phyloP scores from a whole-genome alignment of 345 rosid species.

The Rhodamnia rubescens region DNA sequence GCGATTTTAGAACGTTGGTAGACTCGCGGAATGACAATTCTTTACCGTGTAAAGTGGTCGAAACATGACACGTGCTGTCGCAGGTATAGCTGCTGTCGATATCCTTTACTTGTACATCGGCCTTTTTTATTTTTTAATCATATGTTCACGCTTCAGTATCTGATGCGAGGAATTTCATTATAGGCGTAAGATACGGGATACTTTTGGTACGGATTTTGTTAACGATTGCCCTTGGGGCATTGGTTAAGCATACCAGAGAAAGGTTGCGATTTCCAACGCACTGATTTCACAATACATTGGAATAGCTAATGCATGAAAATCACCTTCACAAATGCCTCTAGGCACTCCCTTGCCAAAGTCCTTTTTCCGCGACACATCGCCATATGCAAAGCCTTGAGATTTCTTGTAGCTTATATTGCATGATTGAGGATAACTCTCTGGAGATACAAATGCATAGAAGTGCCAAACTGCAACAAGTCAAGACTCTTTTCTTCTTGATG shows the following conservation, averaged over 20 bases:
- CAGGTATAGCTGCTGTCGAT: not conserved
- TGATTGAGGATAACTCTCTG: not conserved
- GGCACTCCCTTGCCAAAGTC: not conserved
- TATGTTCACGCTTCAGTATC: not conserved
- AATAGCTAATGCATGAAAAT: not conserved
- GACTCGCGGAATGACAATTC: not conserved
- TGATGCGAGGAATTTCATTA: not conserved
- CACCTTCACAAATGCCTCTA: not conserved
- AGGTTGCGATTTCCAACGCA: not conserved
- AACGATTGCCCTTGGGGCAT: not conserved
- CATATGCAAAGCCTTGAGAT: not conserved
- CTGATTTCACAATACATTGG: not conserved
- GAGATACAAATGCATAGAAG: not conserved
- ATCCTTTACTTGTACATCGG: not conserved
- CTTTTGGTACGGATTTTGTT: not conserved
- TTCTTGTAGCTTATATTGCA: not conserved
- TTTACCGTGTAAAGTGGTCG: not conserved
- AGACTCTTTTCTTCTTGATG: not conserved
- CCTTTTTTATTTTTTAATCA: not conserved
- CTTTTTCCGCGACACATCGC: not conserved
- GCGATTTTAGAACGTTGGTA: not conserved
- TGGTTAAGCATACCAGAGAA: not conserved
- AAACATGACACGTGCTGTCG: not conserved
- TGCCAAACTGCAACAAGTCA: not conserved
- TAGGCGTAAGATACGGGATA: not conserved